Evolutionary conservation across 495 filamentous ascomycete species (phyloP).

Genomic region (Tuber umbilicatum): DNA sequence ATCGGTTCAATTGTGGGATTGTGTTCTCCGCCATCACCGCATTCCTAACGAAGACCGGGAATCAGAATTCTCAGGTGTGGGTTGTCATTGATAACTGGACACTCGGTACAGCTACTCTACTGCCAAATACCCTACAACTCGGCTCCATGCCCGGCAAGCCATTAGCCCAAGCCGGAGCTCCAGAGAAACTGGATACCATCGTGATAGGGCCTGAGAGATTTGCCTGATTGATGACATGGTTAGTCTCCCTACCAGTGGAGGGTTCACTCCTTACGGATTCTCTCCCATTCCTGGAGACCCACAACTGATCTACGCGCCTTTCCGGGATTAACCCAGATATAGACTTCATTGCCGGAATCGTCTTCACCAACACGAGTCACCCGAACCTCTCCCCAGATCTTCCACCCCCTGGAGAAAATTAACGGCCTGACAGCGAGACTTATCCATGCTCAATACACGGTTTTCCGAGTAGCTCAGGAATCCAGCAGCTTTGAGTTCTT

Average conservation of each 20-base stretch:
- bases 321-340: conserved; percentile 86
- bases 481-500: conserved; percentile 75
- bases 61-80: conserved; percentile 35
- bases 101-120: conserved; percentile 22
- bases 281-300: conserved; percentile 78
- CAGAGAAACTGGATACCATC: conserved; percentile 38
- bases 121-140: conserved; percentile 28
- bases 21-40: conserved; percentile 41
- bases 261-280: conserved; percentile 57
- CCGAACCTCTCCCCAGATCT: conserved; percentile 38
- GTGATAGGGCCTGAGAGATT: conserved; percentile 57
- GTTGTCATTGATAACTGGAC: conserved; percentile 38
- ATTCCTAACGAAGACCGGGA: conserved; percentile 36
- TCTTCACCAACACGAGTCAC: conserved; percentile 37
- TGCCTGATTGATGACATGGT: conserved; percentile 60
- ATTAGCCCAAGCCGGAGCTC: conserved; percentile 27
- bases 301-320: conserved; percentile 70
- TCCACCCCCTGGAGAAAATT: conserved; percentile 27
- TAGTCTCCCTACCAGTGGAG: conserved; percentile 58
- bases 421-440: conserved; percentile 36
- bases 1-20: conserved; percentile 39
- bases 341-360: conserved; percentile 69
- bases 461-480: conserved; percentile 48
- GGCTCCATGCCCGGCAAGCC: conserved; percentile 26
- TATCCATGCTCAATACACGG: conserved; percentile 35